Percentiles rank a stretch among this genome's conserved stretches.
Conservation (phyloP, 208 protist genomes). For the Trypanosoma rangeli region DNA sequence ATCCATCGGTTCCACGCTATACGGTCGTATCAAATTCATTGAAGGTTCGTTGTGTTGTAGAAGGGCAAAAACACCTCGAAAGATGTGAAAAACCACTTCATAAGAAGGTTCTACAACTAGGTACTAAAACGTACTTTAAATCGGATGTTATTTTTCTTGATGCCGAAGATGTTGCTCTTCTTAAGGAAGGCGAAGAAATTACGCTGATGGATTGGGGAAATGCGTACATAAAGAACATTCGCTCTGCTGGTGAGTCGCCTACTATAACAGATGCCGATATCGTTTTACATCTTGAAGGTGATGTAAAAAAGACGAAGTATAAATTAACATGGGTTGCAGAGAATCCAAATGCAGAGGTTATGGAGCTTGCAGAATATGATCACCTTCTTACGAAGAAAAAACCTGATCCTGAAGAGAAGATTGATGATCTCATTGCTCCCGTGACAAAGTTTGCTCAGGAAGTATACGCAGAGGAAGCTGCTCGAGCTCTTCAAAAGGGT, state of each 20-base stretch:
- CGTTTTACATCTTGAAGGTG: slow-evolving; percentile 89
- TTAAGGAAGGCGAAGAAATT: slow-evolving; percentile 95
- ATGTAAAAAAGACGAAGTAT: slow-evolving; percentile 98
- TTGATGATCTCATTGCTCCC: slow-evolving; percentile 93
- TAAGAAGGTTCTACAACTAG: slow-evolving; percentile 94
- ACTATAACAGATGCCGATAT: slow-evolving; percentile 68
- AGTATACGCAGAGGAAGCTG: slow-evolving; percentile 87
- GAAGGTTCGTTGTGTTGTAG: slow-evolving; percentile 81
- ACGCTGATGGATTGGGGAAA: slow-evolving; percentile 99
- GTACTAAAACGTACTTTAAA: slow-evolving; percentile 92
- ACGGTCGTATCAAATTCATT: slow-evolving; percentile 88
- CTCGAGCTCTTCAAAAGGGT: slow-evolving; percentile 85
- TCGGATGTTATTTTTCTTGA: slow-evolving; percentile 92
- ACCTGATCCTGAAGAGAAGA: slow-evolving; percentile 92
- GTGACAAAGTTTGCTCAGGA: slow-evolving; percentile 81
- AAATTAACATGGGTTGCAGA: slow-evolving; percentile 98
- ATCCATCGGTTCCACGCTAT: slow-evolving; percentile 96
- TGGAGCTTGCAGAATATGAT: slow-evolving; percentile 94
- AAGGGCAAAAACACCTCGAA: slow-evolving; percentile 63
- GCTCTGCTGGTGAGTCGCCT: slow-evolving; percentile 35
- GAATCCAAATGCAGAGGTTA: slow-evolving; percentile 55
- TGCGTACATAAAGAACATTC: slow-evolving; percentile 84
- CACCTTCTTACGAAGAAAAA: slow-evolving; percentile 97
- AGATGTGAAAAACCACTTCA: slow-evolving; percentile 77
- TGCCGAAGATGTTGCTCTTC: slow-evolving; percentile 89